Percentiles rank a stretch among this genome's conserved stretches.
Evolutionary conservation across 208 protist species (phyloP).

Genomic region (Wallacemonas sp.): DNA sequence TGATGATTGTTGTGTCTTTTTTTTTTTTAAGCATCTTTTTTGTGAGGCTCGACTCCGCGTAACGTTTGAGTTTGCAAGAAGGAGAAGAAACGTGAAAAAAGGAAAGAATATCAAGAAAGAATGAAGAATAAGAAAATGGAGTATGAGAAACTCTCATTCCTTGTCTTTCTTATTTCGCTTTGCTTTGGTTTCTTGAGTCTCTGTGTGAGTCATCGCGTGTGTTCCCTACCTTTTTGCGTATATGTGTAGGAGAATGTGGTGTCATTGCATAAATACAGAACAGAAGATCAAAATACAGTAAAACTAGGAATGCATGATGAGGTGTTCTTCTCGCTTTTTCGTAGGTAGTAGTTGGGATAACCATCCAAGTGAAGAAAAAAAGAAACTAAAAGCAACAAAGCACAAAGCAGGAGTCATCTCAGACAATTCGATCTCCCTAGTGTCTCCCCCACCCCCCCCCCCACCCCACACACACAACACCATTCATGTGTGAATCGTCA

Average conservation of each 20-base stretch:
- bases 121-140: neutral
- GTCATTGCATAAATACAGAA: too few relatives aligned
- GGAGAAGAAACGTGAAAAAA: neutral
- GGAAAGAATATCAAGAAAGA: neutral
- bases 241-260: too few relatives aligned
- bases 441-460: neutral
- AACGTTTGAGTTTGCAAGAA: too few relatives aligned
- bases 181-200: neutral
- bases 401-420: neutral
- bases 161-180: constrained; percentile 13
- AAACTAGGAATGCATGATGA: neutral
- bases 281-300: neutral
- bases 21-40: constrained; percentile 1
- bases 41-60: too few relatives aligned
- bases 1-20: neutral
- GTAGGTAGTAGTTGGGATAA: constrained; percentile 15
- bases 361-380: constrained; percentile 15
- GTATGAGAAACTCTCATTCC: too few relatives aligned
- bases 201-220: too few relatives aligned
- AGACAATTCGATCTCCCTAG: neutral
- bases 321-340: constrained; percentile 14
- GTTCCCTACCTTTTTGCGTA: too few relatives aligned
- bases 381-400: constrained; percentile 1
- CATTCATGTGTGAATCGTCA: too few relatives aligned
- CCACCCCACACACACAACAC: too few relatives aligned